Evolutionary conservation across 108 stramenopile species (phyloP).

Genomic region (Nitzschia inconspicua): DNA sequence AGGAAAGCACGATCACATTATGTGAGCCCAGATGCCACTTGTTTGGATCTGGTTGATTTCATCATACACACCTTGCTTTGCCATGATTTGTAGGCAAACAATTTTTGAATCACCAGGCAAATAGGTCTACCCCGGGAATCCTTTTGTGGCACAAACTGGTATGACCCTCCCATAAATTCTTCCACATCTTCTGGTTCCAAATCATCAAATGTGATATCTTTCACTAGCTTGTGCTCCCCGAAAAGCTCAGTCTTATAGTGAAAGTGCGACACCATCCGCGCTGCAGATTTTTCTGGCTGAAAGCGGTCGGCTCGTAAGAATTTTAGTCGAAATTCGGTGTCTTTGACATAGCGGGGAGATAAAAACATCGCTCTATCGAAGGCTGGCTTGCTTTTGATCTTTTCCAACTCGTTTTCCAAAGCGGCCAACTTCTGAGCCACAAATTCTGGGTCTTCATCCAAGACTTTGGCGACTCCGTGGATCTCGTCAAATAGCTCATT

Average conservation of each 20-base stretch:
- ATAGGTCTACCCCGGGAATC: no score
- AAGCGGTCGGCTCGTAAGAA: conserved; percentile 33
- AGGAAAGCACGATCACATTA: no score
- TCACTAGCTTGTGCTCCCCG: conserved; percentile 20
- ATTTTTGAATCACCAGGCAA: no score
- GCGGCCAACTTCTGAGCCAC: neutral
- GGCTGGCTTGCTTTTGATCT: conserved; percentile 6
- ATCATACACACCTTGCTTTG: no score
- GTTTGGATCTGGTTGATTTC: no score
- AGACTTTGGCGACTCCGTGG: conserved; percentile 19
- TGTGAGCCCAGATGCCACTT: no score
- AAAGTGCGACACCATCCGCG: conserved; percentile 24
- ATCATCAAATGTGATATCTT: conserved; percentile 19
- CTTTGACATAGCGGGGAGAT: conserved; percentile 3
- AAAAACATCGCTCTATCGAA: conserved; percentile 18
- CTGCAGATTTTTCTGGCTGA: conserved; percentile 14
- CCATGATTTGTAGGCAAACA: no score
- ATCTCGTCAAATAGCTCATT: conserved; percentile 22
- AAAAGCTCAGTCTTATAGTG: conserved; percentile 41
- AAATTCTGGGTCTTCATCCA: conserved; percentile 16
- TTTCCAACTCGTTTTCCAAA: conserved; percentile 13
- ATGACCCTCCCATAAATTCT: neutral
- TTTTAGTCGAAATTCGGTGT: conserved; percentile 1
- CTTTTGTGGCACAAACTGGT: neutral
- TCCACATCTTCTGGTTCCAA: conserved; percentile 6